Percentiles rank a stretch among this genome's conserved stretches.
Conservation (phyloP, 495 filamentous ascomycete genomes). For the Letharia lupina region DNA sequence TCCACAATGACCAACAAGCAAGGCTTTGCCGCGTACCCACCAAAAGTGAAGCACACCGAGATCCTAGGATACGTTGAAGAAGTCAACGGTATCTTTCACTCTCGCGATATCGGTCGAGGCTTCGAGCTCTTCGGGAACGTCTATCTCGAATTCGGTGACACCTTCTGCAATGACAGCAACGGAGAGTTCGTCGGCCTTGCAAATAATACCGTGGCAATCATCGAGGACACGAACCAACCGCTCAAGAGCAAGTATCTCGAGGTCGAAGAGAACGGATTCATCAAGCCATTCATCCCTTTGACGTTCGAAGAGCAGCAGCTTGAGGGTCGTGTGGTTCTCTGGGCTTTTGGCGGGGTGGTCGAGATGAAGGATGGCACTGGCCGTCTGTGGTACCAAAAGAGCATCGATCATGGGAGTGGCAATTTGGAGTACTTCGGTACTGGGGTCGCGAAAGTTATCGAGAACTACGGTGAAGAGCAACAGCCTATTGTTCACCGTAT, state of each 20-base stretch:
- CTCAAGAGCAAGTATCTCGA: slow-evolving; percentile 2
- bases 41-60: background rate
- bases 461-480: background rate
- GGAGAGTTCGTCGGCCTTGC: slow-evolving; percentile 27
- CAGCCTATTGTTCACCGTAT: slow-evolving; percentile 9
- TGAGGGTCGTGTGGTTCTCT: slow-evolving; percentile 22
- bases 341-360: slow-evolving; percentile 26
- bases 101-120: slow-evolving; percentile 22
- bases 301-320: background rate
- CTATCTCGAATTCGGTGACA: slow-evolving; percentile 25
- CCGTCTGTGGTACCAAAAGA: slow-evolving; percentile 20
- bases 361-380: slow-evolving; percentile 20
- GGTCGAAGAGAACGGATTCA: background rate
- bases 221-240: background rate
- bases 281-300: background rate
- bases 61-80: slow-evolving; percentile 20
- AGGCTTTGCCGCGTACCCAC: background rate
- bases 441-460: slow-evolving; percentile 6
- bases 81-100: slow-evolving; percentile 15
- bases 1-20: background rate
- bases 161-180: slow-evolving; percentile 25
- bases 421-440: slow-evolving; percentile 15
- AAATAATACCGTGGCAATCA: slow-evolving; percentile 15
- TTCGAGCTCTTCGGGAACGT: slow-evolving; percentile 15
- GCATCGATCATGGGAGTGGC: slow-evolving; percentile 10